These are phyloP conservation scores for Spironucleus salmonicida DNA, from an alignment of 208 protist species.

Conservation along the genomic window DNA sequence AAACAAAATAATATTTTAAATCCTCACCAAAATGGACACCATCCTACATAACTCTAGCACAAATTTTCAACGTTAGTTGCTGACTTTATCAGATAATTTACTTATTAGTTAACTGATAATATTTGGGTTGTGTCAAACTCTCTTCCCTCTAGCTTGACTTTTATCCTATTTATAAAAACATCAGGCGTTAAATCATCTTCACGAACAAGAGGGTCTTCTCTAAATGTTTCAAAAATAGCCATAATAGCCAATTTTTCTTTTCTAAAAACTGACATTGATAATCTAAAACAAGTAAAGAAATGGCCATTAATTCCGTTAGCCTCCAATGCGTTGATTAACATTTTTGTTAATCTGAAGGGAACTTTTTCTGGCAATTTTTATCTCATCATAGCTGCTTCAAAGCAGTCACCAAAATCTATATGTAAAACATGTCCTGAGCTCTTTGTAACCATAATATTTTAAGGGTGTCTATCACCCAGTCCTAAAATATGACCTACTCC, in stretches of 20 bases:
- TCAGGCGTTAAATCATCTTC: slow-evolving; percentile 71
- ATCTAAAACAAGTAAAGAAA: slow-evolving; percentile 83
- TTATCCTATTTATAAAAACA: slow-evolving; percentile 75
- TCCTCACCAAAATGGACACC: slow-evolving; percentile 87
- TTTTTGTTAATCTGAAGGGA: slow-evolving; percentile 96
- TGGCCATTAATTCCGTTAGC: slow-evolving; percentile 90
- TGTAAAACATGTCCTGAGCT: slow-evolving; percentile 90
- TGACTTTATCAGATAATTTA: slow-evolving; percentile 53
- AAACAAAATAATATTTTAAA: no score
- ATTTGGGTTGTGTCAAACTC: slow-evolving; percentile 64
- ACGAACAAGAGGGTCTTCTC: slow-evolving; percentile 86
- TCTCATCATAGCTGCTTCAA: slow-evolving; percentile 90
- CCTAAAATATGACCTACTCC: slow-evolving; percentile 65
- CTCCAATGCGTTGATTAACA: slow-evolving; percentile 91
- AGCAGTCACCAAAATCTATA: slow-evolving; percentile 99
- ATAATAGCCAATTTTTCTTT: slow-evolving; percentile 90
- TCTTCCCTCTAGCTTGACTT: slow-evolving; percentile 86
- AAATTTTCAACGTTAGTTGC: slow-evolving; percentile 92
- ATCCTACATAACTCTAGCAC: slow-evolving; percentile 91
- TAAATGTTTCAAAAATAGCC: slow-evolving; percentile 96
- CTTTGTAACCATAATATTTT: slow-evolving; percentile 96
- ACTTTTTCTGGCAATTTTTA: slow-evolving; percentile 93
- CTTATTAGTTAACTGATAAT: slow-evolving; percentile 44
- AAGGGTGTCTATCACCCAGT: slow-evolving; percentile 91
- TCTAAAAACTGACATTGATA: slow-evolving; percentile 88